Conservation (phyloP, 352 stramenopile species). For the Pythium utonaiense region DNA sequence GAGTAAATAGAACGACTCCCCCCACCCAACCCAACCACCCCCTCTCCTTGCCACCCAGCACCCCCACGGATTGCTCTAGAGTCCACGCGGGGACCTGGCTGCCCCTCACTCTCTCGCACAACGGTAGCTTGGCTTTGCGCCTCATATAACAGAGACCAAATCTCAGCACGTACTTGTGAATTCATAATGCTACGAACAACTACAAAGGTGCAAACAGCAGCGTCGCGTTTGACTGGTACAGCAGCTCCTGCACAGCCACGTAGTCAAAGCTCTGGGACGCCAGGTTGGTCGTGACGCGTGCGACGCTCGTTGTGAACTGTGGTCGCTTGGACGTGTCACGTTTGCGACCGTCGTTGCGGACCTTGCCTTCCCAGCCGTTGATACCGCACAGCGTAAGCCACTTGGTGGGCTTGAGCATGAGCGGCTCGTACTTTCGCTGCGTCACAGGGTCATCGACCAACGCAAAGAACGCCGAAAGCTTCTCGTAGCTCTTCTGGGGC, state of each 20-base stretch:
- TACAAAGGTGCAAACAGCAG: slow-evolving; percentile 51
- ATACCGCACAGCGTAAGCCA: slow-evolving; percentile 63
- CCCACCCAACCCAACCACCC: not conserved
- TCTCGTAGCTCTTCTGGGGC: slow-evolving; percentile 64
- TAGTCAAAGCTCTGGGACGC: slow-evolving; percentile 68
- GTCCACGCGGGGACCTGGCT: not conserved
- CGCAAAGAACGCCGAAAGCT: slow-evolving; percentile 51
- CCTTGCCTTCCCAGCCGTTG: slow-evolving; percentile 68
- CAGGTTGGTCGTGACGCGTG: slow-evolving; percentile 54
- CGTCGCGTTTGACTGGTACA: slow-evolving; percentile 65
- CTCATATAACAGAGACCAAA: not conserved
- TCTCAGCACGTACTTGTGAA: not conserved
- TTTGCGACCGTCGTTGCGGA: slow-evolving; percentile 50
- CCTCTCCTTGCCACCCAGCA: not conserved
- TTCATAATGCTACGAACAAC: slow-evolving; percentile 3
- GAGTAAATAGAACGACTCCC: slow-evolving; percentile 34
- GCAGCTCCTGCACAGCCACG: slow-evolving; percentile 60
- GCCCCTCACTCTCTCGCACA: not conserved
- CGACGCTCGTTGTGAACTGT: slow-evolving; percentile 55
- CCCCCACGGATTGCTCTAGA: not conserved
- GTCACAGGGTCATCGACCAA: slow-evolving; percentile 47
- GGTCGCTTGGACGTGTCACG: slow-evolving; percentile 37
- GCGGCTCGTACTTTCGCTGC: slow-evolving; percentile 41
- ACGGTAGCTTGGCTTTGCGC: not conserved
- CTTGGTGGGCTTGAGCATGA: slow-evolving; percentile 55